phyloP scores from a whole-genome alignment of 2,329 filamentous ascomycete genomes.

The Neurospora crassa region DNA sequence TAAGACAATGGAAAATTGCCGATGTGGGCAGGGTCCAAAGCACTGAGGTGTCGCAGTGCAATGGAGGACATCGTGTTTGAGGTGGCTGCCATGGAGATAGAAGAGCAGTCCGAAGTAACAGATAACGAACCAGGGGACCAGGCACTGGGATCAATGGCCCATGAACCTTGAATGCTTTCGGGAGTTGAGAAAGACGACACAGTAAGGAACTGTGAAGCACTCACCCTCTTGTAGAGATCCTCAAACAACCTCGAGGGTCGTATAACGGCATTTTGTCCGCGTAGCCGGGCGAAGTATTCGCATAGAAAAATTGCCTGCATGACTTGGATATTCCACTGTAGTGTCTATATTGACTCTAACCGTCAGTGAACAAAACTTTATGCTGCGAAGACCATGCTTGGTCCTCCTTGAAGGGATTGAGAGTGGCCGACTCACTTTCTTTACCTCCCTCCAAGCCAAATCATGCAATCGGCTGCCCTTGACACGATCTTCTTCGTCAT shows the following conservation, averaged over 20 bases:
- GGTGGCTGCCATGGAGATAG: slow-evolving; percentile 11
- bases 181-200: slow-evolving; percentile 12
- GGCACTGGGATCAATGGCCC: slow-evolving; percentile 22
- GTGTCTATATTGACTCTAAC: slow-evolving; percentile 26
- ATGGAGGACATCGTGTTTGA: slow-evolving; percentile 12
- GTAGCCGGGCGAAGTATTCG: slow-evolving; percentile 46
- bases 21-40: slow-evolving; percentile 10
- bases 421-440: slow-evolving; percentile 32
- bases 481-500: slow-evolving; percentile 37
- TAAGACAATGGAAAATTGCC: slow-evolving; percentile 15
- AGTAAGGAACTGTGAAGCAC: slow-evolving; percentile 28
- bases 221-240: slow-evolving; percentile 44
- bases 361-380: not conserved
- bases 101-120: slow-evolving; percentile 15
- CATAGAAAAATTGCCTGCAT: slow-evolving; percentile 47
- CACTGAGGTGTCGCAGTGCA: slow-evolving; percentile 11
- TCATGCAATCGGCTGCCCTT: slow-evolving; percentile 41
- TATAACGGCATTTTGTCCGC: slow-evolving; percentile 39
- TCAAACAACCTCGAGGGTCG: slow-evolving; percentile 40
- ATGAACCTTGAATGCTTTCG: slow-evolving; percentile 12
- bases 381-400: not conserved
- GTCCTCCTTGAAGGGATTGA: not conserved
- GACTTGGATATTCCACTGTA: slow-evolving; percentile 38
- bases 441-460: slow-evolving; percentile 39
- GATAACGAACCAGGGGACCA: slow-evolving; percentile 22